These are phyloP conservation scores for Rhizopogon sp. DNA, from an alignment of 768 basidiomycete species.

Conservation along the genomic window DNA sequence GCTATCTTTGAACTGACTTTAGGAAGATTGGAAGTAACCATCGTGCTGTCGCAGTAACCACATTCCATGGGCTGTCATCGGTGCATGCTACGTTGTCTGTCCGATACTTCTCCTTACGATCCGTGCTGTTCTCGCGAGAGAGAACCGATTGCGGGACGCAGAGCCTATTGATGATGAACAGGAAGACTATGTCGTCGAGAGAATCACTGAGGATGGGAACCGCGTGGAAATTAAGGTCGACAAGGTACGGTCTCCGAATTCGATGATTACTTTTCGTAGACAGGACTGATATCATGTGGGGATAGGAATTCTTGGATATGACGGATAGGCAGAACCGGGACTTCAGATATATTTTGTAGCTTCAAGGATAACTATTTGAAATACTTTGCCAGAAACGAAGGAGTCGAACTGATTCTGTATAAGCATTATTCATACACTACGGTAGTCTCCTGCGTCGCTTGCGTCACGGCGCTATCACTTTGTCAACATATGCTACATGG, in stretches of 20 bases:
- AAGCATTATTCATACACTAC: no score
- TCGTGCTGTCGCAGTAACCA: constrained; percentile 39
- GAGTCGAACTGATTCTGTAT: no score
- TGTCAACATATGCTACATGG: no score
- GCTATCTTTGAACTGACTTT: constrained; percentile 2
- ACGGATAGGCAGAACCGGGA: constrained; percentile 70
- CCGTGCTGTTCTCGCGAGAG: constrained; percentile 41
- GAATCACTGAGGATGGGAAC: constrained; percentile 39
- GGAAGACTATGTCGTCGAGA: constrained; percentile 57
- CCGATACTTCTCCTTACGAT: constrained; percentile 44
- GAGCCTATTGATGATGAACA: constrained; percentile 47
- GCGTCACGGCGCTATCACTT: no score
- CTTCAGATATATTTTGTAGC: constrained; percentile 64
- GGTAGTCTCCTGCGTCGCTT: no score
- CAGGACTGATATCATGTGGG: neutral
- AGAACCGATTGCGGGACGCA: constrained; percentile 51
- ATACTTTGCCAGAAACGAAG: no score
- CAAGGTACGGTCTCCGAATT: constrained; percentile 27
- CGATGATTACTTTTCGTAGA: neutral
- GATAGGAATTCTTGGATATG: constrained; percentile 64
- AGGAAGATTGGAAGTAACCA: neutral
- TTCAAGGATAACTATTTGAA: neutral
- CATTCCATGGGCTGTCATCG: constrained; percentile 68
- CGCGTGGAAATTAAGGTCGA: constrained; percentile 21
- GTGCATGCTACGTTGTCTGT: constrained; percentile 49